Conservation (phyloP, 805 yeast species). For the Kodamaea kakaduensis region DNA sequence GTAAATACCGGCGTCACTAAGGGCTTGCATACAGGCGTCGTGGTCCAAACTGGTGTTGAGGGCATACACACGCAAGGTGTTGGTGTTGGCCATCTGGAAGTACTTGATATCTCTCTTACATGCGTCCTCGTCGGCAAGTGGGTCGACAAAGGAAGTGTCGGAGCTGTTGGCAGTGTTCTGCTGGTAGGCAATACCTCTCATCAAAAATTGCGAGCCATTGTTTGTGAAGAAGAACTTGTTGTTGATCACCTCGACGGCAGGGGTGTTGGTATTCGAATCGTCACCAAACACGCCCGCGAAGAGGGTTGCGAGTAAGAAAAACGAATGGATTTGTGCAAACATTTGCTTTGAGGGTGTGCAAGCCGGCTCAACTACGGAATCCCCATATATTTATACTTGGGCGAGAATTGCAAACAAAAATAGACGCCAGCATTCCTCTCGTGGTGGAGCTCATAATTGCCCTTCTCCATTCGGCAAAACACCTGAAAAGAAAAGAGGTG, state of each 20-base stretch:
- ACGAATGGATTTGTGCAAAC: conserved; percentile 10
- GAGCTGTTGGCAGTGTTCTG: conserved; percentile 32
- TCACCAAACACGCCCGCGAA: conserved; percentile 3
- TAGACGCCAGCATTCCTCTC: conserved; percentile 1
- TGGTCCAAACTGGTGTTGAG: conserved; percentile 36
- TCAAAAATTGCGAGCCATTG: conserved; percentile 42
- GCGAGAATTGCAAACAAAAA: conserved; percentile 1
- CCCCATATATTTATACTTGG: conserved; percentile 3
- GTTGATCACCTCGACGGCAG: conserved; percentile 39
- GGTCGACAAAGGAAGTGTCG: conserved; percentile 28
- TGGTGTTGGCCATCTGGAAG: conserved; percentile 35
- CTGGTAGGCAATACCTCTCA: conserved; percentile 45
- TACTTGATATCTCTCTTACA: conserved; percentile 43
- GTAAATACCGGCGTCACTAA: conserved; percentile 42
- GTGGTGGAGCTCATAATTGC: background rate
- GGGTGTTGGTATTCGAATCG: conserved; percentile 16
- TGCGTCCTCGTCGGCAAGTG: conserved; percentile 38
- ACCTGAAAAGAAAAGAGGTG: background rate
- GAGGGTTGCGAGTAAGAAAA: conserved; percentile 7
- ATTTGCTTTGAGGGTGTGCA: conserved; percentile 1
- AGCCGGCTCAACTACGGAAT: background rate
- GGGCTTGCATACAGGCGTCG: conserved; percentile 38
- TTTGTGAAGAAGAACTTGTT: conserved; percentile 40
- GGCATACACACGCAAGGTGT: conserved; percentile 42
- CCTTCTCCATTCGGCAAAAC: background rate